Evolutionary conservation across 2,329 filamentous ascomycete genomes (phyloP), one percentile per base, ranked within the genome.

Genomic region (Podosphaera fusca): DNA sequence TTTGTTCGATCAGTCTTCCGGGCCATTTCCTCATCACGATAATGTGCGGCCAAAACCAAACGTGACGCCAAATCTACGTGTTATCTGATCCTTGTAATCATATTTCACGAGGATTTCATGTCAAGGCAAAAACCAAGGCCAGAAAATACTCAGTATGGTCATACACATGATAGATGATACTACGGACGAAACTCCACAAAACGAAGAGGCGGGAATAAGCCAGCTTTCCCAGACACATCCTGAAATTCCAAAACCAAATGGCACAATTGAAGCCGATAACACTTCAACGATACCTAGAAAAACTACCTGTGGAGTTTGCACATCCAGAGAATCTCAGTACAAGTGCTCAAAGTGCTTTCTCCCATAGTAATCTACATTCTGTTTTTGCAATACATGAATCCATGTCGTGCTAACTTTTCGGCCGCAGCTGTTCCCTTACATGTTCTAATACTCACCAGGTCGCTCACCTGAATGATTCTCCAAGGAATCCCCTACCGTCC

Each of bases 271-370:
- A 5, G 5, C 35, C 35, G 35, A 42, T 30, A 50, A 33, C 51
- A 33, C 29, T 35, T 9, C 31, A 7, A 4, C 51, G 6, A 33
- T 36, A 54, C 31, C 51, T 36, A 56, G 7, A 57, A 56, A 56
- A 50, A 5, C 31, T 59, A 68, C 79, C 51, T 82, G 80, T 62
- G 72, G 73, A 4, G 70, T 80, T 36, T 83, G 80, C 65, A 65
- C 74, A 34, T 64, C 67, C 38, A 71, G 71, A 3, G 69, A 73
- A 29, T 72, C 71, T 35, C 82, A 79, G 66, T 83, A 83, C 67
- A 82, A 80, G 63, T 83, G 80, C 60, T 71, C 76, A n/a, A 72
- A 72, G 34, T 83, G 80, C 65, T 68, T 72, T 53, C 63, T 76
- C 30, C 74, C 75, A 59, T 82, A 80, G 80, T 82, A 70, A 64